Evolutionary conservation across 2,329 filamentous ascomycete genomes (phyloP).

Genomic region (Emmonsia crescens): DNA sequence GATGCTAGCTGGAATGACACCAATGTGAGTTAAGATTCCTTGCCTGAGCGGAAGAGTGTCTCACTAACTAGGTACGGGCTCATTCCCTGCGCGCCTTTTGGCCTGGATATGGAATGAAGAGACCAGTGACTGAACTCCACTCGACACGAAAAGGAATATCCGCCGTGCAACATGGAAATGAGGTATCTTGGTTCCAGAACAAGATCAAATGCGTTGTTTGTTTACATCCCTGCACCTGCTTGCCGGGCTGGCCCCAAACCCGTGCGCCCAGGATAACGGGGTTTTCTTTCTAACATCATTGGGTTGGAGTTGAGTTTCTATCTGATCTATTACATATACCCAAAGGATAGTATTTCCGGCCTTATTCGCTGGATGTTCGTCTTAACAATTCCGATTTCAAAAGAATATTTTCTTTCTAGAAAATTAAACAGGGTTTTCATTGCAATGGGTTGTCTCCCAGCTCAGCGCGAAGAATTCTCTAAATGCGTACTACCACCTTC

Average conservation of each 20-base stretch:
- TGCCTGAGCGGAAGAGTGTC: too few relatives aligned
- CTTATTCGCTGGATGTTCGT: background rate
- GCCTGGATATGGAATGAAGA: too few relatives aligned
- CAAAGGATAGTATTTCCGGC: background rate
- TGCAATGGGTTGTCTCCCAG: background rate
- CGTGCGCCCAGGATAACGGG: background rate
- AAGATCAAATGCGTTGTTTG: background rate
- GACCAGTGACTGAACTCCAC: background rate
- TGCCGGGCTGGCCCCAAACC: background rate
- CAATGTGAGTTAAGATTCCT: too few relatives aligned
- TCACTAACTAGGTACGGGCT: too few relatives aligned
- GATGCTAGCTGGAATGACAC: background rate
- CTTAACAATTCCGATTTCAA: background rate
- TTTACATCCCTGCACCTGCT: background rate
- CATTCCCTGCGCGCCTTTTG: too few relatives aligned
- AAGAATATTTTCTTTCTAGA: background rate
- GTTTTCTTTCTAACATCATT: background rate
- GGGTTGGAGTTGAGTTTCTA: background rate
- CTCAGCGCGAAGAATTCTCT: background rate
- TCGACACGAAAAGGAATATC: background rate
- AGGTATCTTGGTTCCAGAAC: background rate
- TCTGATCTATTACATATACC: background rate
- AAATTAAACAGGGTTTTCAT: background rate
- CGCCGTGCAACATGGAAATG: background rate
- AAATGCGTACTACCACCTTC: slow-evolving; percentile 31